Evolutionary conservation across 139 green algal genomes (phyloP).

Genomic region (Chlorella sp.): DNA sequence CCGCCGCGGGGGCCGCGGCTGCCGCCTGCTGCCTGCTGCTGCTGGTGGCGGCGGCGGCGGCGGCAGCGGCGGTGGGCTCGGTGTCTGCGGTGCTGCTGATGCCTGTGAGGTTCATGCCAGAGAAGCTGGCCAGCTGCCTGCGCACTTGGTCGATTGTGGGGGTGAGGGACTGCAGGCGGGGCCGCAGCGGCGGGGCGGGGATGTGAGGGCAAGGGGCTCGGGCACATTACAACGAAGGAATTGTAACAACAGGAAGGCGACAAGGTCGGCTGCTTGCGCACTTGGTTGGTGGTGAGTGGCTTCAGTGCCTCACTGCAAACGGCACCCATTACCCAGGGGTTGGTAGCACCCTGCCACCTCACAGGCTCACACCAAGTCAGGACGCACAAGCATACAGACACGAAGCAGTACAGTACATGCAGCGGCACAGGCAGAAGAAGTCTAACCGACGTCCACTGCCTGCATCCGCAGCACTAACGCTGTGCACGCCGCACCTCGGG

Average conservation of each 20-base stretch:
- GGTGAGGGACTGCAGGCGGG: background rate
- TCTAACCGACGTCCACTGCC: too few species aligned
- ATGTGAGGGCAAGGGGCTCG: background rate
- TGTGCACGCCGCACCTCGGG: too few species aligned
- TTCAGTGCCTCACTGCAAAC: background rate
- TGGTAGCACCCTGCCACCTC: background rate
- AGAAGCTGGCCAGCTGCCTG: background rate
- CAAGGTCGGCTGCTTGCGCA: background rate
- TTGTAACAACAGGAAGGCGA: background rate
- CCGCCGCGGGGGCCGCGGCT: background rate
- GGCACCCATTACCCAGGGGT: background rate
- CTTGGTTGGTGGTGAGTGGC: background rate
- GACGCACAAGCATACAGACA: too few species aligned
- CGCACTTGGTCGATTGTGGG: conserved; percentile 29
- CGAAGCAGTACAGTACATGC: too few species aligned
- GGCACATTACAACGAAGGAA: too few species aligned
- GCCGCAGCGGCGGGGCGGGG: background rate
- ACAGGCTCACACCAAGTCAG: background rate
- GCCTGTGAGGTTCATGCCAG: background rate
- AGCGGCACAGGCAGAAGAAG: background rate
- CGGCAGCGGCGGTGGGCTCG: too few species aligned
- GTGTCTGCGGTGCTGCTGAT: background rate
- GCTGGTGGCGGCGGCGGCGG: background rate
- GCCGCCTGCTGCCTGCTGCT: background rate
- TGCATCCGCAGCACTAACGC: too few species aligned